Conservation (phyloP, 768 basidiomycete genomes). For the Leccinum barrowsii region DNA sequence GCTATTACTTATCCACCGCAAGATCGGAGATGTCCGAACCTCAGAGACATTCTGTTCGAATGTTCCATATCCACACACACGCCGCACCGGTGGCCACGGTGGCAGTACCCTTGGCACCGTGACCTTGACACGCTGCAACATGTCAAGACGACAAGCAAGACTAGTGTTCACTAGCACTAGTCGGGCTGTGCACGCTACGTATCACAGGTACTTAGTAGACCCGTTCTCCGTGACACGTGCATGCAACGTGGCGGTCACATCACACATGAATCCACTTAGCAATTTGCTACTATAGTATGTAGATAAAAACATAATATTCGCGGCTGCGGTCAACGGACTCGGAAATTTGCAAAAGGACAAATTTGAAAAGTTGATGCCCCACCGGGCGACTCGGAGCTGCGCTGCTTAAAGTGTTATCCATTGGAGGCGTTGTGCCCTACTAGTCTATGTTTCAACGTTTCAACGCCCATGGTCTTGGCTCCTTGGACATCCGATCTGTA, state of each 20-base stretch:
- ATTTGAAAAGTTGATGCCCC: no score
- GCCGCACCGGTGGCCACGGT: neutral
- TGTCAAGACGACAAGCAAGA: neutral
- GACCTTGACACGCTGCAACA: neutral
- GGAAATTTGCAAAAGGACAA: no score
- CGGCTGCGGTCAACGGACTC: no score
- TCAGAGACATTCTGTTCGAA: constrained; percentile 23
- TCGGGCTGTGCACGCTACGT: neutral
- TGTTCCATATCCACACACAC: constrained; percentile 20
- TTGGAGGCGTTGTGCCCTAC: no score
- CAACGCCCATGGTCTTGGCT: no score
- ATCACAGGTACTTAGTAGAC: no score
- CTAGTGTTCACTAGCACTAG: neutral
- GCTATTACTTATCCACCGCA: neutral
- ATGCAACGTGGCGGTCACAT: neutral
- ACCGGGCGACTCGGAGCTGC: no score
- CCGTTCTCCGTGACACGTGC: neutral
- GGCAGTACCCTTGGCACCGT: neutral
- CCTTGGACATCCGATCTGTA: no score
- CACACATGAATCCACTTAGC: neutral
- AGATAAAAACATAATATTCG: neutral
- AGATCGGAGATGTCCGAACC: constrained; percentile 16
- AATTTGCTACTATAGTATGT: neutral
- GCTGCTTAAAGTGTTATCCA: no score
- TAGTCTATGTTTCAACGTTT: no score